Evolutionary conservation across 139 green algal species (phyloP).

Genomic region (Chlorella sp.): DNA sequence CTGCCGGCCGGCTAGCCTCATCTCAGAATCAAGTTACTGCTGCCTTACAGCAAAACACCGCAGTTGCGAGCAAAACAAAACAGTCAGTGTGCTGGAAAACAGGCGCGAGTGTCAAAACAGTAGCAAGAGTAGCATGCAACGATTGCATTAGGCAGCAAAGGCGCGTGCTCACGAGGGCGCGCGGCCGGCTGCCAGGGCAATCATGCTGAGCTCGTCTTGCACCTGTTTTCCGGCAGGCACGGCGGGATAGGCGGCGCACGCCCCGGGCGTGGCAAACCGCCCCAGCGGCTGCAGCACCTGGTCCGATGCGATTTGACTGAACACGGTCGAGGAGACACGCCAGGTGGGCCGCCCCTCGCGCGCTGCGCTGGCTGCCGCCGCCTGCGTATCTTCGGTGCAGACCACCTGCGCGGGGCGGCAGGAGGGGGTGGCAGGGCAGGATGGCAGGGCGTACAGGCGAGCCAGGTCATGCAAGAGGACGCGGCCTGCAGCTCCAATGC

Average conservation of each 20-base stretch:
- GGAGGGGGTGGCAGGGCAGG: not conserved
- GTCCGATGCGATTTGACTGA: conserved; percentile 76
- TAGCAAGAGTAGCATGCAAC: no score
- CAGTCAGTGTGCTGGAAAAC: no score
- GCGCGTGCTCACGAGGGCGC: no score
- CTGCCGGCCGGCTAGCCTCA: no score
- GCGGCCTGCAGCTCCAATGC: not conserved
- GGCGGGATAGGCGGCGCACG: conserved; percentile 51
- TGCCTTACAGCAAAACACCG: no score
- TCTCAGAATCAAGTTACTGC: no score
- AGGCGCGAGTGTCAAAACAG: no score
- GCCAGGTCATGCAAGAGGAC: no score
- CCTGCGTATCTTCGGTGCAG: conserved; percentile 65
- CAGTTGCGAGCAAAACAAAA: no score
- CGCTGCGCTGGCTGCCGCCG: conserved; percentile 56
- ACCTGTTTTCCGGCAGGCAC: conserved; percentile 68
- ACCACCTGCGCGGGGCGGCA: conserved; percentile 67
- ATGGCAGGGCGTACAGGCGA: no score
- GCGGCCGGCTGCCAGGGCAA: no score
- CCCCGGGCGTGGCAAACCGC: conserved; percentile 45
- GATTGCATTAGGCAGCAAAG: no score
- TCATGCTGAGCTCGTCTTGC: conserved; percentile 66
- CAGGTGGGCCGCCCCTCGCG: conserved; percentile 67
- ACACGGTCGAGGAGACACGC: conserved; percentile 91
- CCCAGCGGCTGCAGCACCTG: conserved; percentile 68